Conservation (phyloP, 345 rosid species). For the Syzygium oleosum region DNA sequence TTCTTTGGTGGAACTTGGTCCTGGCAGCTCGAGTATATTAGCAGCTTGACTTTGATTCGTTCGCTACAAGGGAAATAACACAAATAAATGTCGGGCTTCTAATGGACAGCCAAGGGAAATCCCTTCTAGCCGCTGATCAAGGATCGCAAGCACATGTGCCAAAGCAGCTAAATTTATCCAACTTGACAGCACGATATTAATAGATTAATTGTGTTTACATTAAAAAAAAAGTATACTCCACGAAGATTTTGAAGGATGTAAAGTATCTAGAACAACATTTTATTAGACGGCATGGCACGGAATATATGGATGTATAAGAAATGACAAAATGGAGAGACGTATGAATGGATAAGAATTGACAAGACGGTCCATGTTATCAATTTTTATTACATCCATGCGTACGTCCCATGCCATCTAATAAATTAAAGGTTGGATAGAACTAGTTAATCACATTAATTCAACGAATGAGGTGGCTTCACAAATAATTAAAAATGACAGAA, state of each 20-base stretch:
- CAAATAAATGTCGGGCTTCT: background rate
- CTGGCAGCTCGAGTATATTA: background rate
- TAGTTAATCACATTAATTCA: background rate
- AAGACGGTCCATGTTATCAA: background rate
- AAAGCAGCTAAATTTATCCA: background rate
- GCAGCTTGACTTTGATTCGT: background rate
- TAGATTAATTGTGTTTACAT: background rate
- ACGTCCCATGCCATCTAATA: background rate
- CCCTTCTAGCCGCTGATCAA: background rate
- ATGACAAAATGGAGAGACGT: too few relatives aligned
- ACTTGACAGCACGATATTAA: background rate
- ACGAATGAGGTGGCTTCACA: background rate
- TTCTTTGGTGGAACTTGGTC: background rate
- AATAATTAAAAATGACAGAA: background rate
- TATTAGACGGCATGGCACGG: too few relatives aligned
- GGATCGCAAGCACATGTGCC: background rate
- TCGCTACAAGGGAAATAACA: background rate
- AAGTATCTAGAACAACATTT: background rate
- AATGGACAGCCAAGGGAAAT: background rate
- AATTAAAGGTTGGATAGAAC: background rate
- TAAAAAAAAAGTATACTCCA: background rate
- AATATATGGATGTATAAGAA: too few relatives aligned
- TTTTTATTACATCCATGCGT: background rate
- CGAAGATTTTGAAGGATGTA: background rate
- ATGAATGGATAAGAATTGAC: too few relatives aligned